Evolutionary conservation across 352 stramenopile species (phyloP).

Genomic region (Sclerospora graminicola): DNA sequence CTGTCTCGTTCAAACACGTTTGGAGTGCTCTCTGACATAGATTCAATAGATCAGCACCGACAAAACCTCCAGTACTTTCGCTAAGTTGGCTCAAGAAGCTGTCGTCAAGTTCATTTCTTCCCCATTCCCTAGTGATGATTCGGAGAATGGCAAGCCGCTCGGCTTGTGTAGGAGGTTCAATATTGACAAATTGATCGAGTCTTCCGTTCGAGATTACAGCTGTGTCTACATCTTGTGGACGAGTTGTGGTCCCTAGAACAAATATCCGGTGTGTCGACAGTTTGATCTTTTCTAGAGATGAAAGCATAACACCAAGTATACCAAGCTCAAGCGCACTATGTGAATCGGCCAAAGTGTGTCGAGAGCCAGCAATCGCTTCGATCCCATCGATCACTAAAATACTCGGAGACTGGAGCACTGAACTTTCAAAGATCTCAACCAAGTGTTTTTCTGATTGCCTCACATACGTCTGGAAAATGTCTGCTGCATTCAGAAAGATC

Average conservation of each 20-base stretch:
- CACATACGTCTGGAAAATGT: constrained; percentile 91
- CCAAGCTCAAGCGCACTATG: constrained; percentile 58
- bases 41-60: constrained; percentile 73
- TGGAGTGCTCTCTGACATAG: constrained; percentile 69
- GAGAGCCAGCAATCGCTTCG: constrained; percentile 74
- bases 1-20: constrained; percentile 37
- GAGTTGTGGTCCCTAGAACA: constrained; percentile 68
- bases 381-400: constrained; percentile 87
- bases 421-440: constrained; percentile 46
- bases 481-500: constrained; percentile 68
- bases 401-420: constrained; percentile 33
- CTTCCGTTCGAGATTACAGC: constrained; percentile 92
- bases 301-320: constrained; percentile 77
- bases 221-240: constrained; percentile 79
- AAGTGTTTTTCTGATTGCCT: constrained; percentile 84
- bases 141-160: constrained; percentile 89
- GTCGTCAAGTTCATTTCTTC: constrained; percentile 20
- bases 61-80: constrained; percentile 93
- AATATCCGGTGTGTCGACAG: constrained; percentile 32
- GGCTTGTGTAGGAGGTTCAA: constrained; percentile 89
- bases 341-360: constrained; percentile 41
- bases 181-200: constrained; percentile 92
- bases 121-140: constrained; percentile 86
- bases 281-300: constrained; percentile 73
- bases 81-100: constrained; percentile 87